A percentile compares a stretch with the other conserved stretches of the same genome.
These are phyloP conservation scores for Pezicula carpinea DNA, from an alignment of 2,329 filamentous ascomycete genomes.

Conservation along the genomic window DNA sequence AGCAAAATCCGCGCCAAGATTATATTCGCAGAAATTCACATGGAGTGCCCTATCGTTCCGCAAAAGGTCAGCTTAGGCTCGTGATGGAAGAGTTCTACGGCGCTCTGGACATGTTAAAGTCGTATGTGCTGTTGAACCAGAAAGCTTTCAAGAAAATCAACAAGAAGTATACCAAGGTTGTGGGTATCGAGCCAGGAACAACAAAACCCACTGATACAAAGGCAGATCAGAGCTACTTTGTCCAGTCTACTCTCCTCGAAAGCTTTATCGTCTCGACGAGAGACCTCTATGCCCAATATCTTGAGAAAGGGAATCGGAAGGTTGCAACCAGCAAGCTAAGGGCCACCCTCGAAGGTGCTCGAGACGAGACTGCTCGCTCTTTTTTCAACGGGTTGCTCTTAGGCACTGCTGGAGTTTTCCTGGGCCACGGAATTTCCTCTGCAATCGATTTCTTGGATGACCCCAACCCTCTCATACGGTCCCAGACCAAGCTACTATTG, in stretches of 20 bases:
- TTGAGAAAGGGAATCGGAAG: conserved; percentile 90
- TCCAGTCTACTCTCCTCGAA: conserved; percentile 81
- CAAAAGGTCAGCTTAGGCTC: conserved; percentile 86
- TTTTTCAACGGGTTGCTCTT: conserved; percentile 63
- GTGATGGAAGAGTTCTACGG: conserved; percentile 93
- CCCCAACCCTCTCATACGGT: conserved; percentile 40
- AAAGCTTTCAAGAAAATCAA: conserved; percentile 96
- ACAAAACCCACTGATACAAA: conserved; percentile 38
- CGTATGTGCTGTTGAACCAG: conserved; percentile 83
- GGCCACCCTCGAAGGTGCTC: conserved; percentile 56
- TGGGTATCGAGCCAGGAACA: background rate
- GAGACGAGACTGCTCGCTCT: conserved; percentile 51
- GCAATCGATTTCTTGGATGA: conserved; percentile 48
- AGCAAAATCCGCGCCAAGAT: conserved; percentile 32
- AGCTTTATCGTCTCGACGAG: conserved; percentile 76
- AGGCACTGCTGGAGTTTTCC: conserved; percentile 62
- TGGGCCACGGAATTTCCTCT: conserved; percentile 60
- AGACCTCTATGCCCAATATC: conserved; percentile 90
- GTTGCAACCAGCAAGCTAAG: conserved; percentile 84
- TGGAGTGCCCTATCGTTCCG: conserved; percentile 76
- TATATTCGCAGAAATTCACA: conserved; percentile 46
- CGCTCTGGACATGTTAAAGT: conserved; percentile 84
- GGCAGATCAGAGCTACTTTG: conserved; percentile 87
- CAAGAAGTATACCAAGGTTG: conserved; percentile 92
- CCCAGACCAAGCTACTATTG: conserved; percentile 63